Evolutionary conservation across 768 basidiomycete species (phyloP), one percentile per base, ranked within the genome.

Genomic region (Solioccasus polychromus): DNA sequence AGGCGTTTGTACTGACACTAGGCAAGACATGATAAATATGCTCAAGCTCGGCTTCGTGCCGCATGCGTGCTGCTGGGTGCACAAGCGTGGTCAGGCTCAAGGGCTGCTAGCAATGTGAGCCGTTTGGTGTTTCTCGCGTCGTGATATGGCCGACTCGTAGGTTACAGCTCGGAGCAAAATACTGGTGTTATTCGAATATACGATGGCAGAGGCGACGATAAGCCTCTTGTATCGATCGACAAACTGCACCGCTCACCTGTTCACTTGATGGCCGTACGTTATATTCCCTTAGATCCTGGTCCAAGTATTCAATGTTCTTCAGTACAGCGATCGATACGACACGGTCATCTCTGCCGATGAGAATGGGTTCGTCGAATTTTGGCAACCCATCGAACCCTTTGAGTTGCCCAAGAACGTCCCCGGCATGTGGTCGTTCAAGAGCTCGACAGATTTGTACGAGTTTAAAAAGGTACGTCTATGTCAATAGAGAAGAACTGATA

Each of bases 1-100:
- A 12, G 23, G 8, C 18, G 20, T 18, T n/a, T 32, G n/a, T 22
- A 26, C 17, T 17, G 34, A 35, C 29, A 35, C 26, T 29, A 15
- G 38, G 4, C 4, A 30, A 97, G 95, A 99, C 65, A 97, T 98
- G 95, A 98, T 98, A 59, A 98, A 96, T 65, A 96, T 97, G 67
- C 79, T 99, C 50, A 90, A 92, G 61, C 74, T 99, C 39, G 86
- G 80, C 2, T 98, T 81, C 61, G 78, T 73, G 17, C 96, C 96
- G 9, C 84, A 85, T 51, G 75, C 91, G 10, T 95, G 92, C 59
- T 94, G 92, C 62, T 99, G 95, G 95, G 87, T 98, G 5, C 96
- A 99, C 66, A 75, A 74, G 48, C 79, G 87, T 18, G 92, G 92
- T 37, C 84, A 94, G 57, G 92, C 88, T 0, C 87, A 91, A 60